Base-by-base conservation (phyloP, 768 basidiomycete genomes). In the Lactarius sp. region DNA sequence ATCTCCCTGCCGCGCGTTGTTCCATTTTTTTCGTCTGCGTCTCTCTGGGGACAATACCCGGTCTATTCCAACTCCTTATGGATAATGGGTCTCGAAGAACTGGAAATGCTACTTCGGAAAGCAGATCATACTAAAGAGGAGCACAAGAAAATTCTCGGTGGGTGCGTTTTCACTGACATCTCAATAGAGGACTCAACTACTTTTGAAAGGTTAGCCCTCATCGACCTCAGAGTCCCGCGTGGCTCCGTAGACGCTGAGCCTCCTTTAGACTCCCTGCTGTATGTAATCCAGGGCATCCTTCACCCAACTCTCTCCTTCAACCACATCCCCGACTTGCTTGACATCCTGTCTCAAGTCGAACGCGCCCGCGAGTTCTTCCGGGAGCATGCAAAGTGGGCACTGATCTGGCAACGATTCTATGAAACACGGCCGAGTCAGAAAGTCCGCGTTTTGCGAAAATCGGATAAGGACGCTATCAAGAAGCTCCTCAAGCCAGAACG, bases 301-400 rank as follows among this genome's bases (percentile, higher is more conserved):
- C 16, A 52, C 34, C 66, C 66, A 20, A 51, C 64, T 0, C 9
- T 62, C 16, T 60, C 60, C 18, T 68, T 68, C 53, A 33, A 27
- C 13, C 60, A 59, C 20, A 57, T 59, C 2, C 66, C 64, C 13
- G 64, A 66, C 13, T 16, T 68, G 34, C 56, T 68, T 31, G 64
- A 66, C 33, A 54, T 66, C 31, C 31, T 68, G 16, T 58, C 64
- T 10, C 66, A 68, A 47, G 60, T 68, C 33, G 64, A 68, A 54
- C 54, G 65, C 39, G 37, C 57, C 44, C 60, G 64, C 54, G 51
- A 61, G 18, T 65, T 65, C 7, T 65, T 34, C 8, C 47, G 33
- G 20, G 64, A 60, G n/a, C 64, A 65, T 18, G 64, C 59, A 16
- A 65, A 60, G 37, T 65, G 64, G 53, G 50, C 64, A 10, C 42